Percentiles rank a stretch among this genome's conserved stretches.
Evolutionary conservation across 257 asterid genomes (phyloP).

Genomic region (Mitragyna speciosa): DNA sequence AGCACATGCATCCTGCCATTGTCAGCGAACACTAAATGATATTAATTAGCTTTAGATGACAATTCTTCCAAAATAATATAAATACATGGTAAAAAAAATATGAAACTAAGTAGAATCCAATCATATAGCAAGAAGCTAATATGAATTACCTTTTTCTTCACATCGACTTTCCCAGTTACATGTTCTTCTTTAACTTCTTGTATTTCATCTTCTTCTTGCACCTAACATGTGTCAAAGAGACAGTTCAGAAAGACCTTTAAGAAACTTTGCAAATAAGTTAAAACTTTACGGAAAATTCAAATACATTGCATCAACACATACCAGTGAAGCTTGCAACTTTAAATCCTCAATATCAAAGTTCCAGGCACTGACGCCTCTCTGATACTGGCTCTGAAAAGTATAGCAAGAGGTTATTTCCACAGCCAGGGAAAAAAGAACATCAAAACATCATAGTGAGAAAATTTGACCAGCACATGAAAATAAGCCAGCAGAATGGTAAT

Average conservation of each 20-base stretch:
- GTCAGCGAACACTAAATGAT: constrained; percentile 20
- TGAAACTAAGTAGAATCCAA: neutral
- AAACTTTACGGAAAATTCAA: neutral
- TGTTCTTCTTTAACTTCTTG: constrained; percentile 73
- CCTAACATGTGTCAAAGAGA: constrained; percentile 47
- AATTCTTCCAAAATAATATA: constrained; percentile 2
- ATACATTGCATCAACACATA: constrained; percentile 32
- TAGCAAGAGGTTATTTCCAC: constrained; percentile 10
- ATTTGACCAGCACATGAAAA: neutral
- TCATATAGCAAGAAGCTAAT: neutral
- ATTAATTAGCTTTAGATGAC: constrained; percentile 14
- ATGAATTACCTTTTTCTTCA: constrained; percentile 48
- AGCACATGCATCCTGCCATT: constrained; percentile 42
- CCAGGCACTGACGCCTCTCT: constrained; percentile 99
- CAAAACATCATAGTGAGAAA: neutral
- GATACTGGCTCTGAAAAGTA: constrained; percentile 81
- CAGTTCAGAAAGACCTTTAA: constrained; percentile 22
- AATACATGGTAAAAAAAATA: constrained; percentile 2
- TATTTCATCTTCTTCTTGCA: constrained; percentile 78
- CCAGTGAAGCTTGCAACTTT: constrained; percentile 92
- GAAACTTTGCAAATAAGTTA: neutral
- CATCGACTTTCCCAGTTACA: constrained; percentile 35
- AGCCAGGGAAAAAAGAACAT: neutral
- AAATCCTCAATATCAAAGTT: constrained; percentile 95
- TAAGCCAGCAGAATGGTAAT: neutral